Evolutionary conservation across 345 rosid species (phyloP).

Genomic region (Psidium friedrichsthalianum): DNA sequence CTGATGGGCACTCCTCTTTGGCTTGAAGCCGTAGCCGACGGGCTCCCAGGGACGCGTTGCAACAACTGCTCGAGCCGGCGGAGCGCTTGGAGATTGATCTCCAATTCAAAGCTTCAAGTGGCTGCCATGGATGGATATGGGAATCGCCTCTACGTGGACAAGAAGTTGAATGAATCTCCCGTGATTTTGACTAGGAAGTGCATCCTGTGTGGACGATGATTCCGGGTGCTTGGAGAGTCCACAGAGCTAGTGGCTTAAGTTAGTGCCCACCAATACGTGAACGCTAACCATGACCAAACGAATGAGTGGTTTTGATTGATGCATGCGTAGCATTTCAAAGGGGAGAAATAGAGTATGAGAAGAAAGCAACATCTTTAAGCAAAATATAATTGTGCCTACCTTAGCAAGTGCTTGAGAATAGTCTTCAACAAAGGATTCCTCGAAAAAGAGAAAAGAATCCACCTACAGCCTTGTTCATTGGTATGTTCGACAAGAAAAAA

Average conservation of each 20-base stretch:
- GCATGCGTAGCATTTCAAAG: not conserved
- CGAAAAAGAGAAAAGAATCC: not conserved
- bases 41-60: not conserved
- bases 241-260: slow-evolving; percentile 29
- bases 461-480: not conserved
- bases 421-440: not conserved
- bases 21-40: not conserved
- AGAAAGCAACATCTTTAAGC: not conserved
- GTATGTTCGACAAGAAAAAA: not conserved
- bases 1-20: not conserved
- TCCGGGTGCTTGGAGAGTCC: slow-evolving; percentile 11
- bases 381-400: not conserved
- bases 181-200: slow-evolving; percentile 13
- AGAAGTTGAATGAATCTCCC: slow-evolving; percentile 1
- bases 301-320: not conserved
- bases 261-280: not conserved
- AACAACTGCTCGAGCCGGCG: not conserved
- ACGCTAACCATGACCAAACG: not conserved
- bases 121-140: slow-evolving; percentile 16
- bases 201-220: slow-evolving; percentile 17
- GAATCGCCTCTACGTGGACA: slow-evolving; percentile 14
- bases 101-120: not conserved
- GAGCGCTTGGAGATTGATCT: not conserved
- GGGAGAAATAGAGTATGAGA: not conserved
- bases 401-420: not conserved